A percentile compares a stretch with the other conserved stretches of the same genome.
Evolutionary conservation across 306 rosid genomes (phyloP).

Genomic region (Quercus alba): DNA sequence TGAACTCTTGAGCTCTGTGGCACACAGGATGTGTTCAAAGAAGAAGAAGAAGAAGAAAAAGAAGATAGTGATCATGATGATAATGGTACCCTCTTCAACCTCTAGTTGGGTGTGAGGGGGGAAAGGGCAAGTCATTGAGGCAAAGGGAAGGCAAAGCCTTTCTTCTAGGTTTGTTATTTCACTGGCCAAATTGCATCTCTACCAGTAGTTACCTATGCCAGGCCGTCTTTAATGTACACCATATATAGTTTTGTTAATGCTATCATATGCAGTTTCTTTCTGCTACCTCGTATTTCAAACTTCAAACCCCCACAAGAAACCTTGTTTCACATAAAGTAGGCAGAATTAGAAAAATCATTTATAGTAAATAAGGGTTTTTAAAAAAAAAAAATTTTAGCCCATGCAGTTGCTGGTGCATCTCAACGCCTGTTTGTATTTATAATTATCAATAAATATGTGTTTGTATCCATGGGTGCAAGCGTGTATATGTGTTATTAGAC

Average conservation of each 20-base stretch:
- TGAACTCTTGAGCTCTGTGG: slow-evolving; percentile 11
- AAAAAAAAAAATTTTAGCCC: too few species aligned
- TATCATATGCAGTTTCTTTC: background rate
- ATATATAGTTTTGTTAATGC: background rate
- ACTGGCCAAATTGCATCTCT: slow-evolving; percentile 15
- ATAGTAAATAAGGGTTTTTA: too few species aligned
- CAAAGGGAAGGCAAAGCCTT: slow-evolving; percentile 88
- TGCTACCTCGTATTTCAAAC: background rate
- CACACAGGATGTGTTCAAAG: slow-evolving; percentile 42
- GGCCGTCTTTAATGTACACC: background rate
- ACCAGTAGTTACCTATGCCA: background rate
- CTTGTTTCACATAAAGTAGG: too few species aligned
- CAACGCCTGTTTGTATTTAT: too few species aligned
- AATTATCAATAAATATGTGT: too few species aligned
- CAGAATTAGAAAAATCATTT: too few species aligned
- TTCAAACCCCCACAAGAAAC: background rate
- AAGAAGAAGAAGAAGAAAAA: slow-evolving; percentile 27
- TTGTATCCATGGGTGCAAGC: too few species aligned
- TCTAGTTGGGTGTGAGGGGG: slow-evolving; percentile 32
- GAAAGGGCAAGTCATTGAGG: slow-evolving; percentile 71
- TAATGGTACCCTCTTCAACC: slow-evolving; percentile 29
- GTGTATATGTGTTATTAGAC: too few species aligned
- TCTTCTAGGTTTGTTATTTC: slow-evolving; percentile 44
- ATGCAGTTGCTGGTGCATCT: too few species aligned
- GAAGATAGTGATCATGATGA: slow-evolving; percentile 3